Conservation (phyloP, 169 alveolate genomes). For the Toxoplasma gondii region DNA sequence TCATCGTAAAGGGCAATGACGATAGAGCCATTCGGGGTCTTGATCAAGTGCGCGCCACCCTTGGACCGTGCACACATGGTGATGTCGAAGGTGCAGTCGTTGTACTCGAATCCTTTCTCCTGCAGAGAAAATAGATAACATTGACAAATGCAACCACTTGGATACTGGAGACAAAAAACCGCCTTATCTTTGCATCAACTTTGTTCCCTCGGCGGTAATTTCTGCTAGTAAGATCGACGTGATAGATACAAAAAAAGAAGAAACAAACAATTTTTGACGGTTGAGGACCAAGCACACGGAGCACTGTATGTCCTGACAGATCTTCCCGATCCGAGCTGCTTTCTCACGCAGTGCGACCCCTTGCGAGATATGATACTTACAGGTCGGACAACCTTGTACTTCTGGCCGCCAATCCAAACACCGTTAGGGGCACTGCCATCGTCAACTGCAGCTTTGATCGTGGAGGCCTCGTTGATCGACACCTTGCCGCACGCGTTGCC, state of each 20-base stretch:
- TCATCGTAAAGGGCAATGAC: slow-evolving; percentile 76
- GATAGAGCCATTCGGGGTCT: slow-evolving; percentile 71
- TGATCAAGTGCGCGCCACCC: slow-evolving; percentile 74
- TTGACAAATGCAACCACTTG: not conserved
- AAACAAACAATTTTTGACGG: no score
- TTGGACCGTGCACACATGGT: slow-evolving; percentile 57
- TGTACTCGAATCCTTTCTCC: slow-evolving; percentile 48
- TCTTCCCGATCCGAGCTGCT: not conserved
- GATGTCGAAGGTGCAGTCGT: slow-evolving; percentile 46
- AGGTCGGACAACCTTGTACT: slow-evolving; percentile 68
- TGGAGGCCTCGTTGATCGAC: slow-evolving; percentile 69
- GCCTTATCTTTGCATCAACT: no score
- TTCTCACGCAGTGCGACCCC: not conserved
- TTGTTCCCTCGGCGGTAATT: no score
- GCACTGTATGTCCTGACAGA: not conserved
- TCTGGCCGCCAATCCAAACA: slow-evolving; percentile 76
- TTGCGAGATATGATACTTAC: slow-evolving; percentile 22
- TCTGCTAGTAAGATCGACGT: no score
- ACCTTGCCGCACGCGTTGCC: slow-evolving; percentile 67
- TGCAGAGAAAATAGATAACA: not conserved
- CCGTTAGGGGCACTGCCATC: slow-evolving; percentile 77
- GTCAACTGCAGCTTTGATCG: slow-evolving; percentile 69
- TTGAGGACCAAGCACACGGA: no score
- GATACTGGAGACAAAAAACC: not conserved
- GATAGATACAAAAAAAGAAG: no score